These are phyloP conservation scores for Nitzschia sp. DNA, from an alignment of 108 stramenopile genomes.

Conservation along the genomic window DNA sequence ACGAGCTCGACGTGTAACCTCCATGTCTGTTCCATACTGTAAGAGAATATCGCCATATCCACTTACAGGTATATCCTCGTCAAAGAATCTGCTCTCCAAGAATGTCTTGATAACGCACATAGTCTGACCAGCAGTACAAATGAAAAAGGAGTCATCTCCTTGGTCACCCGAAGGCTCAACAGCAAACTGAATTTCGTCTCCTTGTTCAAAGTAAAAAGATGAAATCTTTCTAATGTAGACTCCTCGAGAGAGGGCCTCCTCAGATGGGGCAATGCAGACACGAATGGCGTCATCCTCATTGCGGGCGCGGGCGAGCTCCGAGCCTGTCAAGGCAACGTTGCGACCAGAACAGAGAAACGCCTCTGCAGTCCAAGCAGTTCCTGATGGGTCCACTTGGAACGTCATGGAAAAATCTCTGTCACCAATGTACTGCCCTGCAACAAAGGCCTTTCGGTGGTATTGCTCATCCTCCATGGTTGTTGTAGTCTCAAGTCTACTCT, in stretches of 20 bases:
- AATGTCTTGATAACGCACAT: constrained; percentile 11
- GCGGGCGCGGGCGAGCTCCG: constrained; percentile 1
- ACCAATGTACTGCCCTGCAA: constrained; percentile 1
- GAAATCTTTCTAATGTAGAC: constrained; percentile 13
- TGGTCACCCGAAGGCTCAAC: not conserved
- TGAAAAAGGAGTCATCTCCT: constrained; percentile 1
- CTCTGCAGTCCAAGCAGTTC: constrained; percentile 10
- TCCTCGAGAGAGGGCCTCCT: not conserved
- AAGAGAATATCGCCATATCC: constrained; percentile 15
- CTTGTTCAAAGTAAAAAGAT: constrained; percentile 15
- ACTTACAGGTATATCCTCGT: constrained; percentile 5
- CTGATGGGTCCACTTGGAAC: constrained; percentile 18
- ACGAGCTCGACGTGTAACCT: not conserved
- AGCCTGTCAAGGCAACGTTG: constrained; percentile 9
- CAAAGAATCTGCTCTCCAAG: constrained; percentile 7
- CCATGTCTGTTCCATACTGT: constrained; percentile 21
- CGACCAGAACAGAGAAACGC: constrained; percentile 9
- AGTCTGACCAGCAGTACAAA: constrained; percentile 17
- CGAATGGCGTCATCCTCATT: constrained; percentile 14
- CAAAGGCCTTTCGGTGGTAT: not conserved
- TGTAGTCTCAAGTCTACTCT: not conserved
- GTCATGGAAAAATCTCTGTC: not conserved
- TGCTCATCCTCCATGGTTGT: not conserved
- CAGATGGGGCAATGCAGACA: constrained; percentile 14
- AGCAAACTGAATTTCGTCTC: constrained; percentile 9